Evolutionary conservation across 805 yeast genomes (phyloP).

Genomic region (Metschnikowia shivogae): DNA sequence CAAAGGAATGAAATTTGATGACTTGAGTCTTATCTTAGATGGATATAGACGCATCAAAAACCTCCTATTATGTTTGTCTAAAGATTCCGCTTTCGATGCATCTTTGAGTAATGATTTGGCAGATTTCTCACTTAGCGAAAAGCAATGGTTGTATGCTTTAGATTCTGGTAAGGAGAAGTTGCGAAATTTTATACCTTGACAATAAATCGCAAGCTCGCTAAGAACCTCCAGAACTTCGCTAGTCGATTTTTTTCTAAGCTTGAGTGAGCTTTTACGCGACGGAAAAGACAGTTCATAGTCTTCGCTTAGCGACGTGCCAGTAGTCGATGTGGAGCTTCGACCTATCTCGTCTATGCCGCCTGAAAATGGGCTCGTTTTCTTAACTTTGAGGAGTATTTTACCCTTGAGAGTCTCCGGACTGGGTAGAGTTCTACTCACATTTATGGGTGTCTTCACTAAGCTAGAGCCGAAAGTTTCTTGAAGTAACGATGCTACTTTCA

Average conservation of each 20-base stretch:
- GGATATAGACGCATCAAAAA: constrained; percentile 87
- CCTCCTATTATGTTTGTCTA: constrained; percentile 72
- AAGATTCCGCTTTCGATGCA: constrained; percentile 45
- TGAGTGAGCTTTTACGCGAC: constrained; percentile 17
- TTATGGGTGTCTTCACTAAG: constrained; percentile 42
- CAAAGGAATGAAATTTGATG: constrained; percentile 79
- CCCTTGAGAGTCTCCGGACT: constrained; percentile 72
- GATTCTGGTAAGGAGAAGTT: constrained; percentile 86
- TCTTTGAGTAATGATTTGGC: constrained; percentile 63
- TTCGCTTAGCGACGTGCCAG: constrained; percentile 41
- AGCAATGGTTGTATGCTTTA: constrained; percentile 73
- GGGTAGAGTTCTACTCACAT: constrained; percentile 40
- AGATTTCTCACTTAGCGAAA: constrained; percentile 78
- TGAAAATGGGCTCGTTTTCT: constrained; percentile 41
- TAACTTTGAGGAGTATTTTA: constrained; percentile 72
- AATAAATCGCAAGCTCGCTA: constrained; percentile 62
- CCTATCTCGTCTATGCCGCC: constrained; percentile 20
- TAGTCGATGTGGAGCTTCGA: constrained; percentile 27
- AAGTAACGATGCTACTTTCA: constrained; percentile 50
- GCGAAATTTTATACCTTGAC: constrained; percentile 71
- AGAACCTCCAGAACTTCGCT: constrained; percentile 38
- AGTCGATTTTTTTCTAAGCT: constrained; percentile 21
- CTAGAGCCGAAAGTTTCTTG: constrained; percentile 55
- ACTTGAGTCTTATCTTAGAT: constrained; percentile 66
- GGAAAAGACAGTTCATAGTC: constrained; percentile 21